phyloP scores from a whole-genome alignment of 2,329 filamentous ascomycete genomes.

The Ophiostoma australiae region DNA sequence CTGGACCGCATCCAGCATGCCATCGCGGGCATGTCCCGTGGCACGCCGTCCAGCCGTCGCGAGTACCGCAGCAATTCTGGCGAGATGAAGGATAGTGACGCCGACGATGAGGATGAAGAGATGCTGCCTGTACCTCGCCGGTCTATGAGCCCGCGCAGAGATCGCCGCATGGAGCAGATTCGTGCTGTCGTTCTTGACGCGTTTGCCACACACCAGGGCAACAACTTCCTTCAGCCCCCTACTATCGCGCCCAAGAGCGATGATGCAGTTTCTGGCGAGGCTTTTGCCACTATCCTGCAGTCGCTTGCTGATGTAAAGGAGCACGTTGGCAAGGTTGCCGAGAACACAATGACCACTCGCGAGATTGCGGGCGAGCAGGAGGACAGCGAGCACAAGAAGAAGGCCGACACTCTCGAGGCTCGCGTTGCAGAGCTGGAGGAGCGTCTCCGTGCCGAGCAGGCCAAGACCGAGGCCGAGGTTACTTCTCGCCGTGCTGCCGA shows the following conservation, averaged over 20 bases:
- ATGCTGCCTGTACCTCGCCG: slow-evolving; percentile 53
- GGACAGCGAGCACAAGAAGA: slow-evolving; percentile 46
- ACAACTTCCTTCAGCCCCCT: slow-evolving; percentile 13
- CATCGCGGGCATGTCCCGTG: slow-evolving; percentile 51
- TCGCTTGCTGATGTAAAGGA: slow-evolving; percentile 61
- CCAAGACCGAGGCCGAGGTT: slow-evolving; percentile 47
- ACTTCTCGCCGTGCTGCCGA: slow-evolving; percentile 48
- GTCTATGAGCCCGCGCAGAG: slow-evolving; percentile 70
- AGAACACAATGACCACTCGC: slow-evolving; percentile 44
- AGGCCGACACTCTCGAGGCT: slow-evolving; percentile 54
- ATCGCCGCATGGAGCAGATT: slow-evolving; percentile 79
- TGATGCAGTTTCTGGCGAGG: slow-evolving; percentile 31
- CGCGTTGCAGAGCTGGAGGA: slow-evolving; percentile 59
- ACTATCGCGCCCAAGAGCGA: background rate
- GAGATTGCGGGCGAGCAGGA: slow-evolving; percentile 39
- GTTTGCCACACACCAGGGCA: slow-evolving; percentile 52
- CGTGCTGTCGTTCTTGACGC: slow-evolving; percentile 69
- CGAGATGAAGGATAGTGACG: slow-evolving; percentile 77
- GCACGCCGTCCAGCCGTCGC: slow-evolving; percentile 52
- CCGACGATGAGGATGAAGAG: slow-evolving; percentile 88
- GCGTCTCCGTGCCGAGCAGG: slow-evolving; percentile 46
- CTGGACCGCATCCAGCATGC: slow-evolving; percentile 70
- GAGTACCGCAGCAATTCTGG: slow-evolving; percentile 62
- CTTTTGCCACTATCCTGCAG: slow-evolving; percentile 54
- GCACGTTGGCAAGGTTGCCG: slow-evolving; percentile 44